These are phyloP conservation scores for Hymenotorrendiella dingleyae DNA, from an alignment of 2,329 filamentous ascomycete species.

Conservation along the genomic window DNA sequence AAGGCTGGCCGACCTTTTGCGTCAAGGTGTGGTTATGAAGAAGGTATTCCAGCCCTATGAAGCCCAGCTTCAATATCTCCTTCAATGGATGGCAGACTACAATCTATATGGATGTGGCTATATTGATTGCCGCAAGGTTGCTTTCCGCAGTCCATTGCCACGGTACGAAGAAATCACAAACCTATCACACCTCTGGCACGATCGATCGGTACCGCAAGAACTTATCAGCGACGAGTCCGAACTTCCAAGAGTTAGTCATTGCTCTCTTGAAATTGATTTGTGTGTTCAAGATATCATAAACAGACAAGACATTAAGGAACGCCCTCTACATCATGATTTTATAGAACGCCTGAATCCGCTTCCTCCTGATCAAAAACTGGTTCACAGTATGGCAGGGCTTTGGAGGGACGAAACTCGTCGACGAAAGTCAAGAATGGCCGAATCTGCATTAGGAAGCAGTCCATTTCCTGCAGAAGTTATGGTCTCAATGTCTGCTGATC, in stretches of 20 bases:
- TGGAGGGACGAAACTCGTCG: conserved; percentile 87
- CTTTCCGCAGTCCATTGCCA: conserved; percentile 73
- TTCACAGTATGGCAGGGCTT: conserved; percentile 87
- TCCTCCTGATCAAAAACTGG: conserved; percentile 67
- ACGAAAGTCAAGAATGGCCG: conserved; percentile 65
- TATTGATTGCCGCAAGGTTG: conserved; percentile 64
- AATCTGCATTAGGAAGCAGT: conserved; percentile 58
- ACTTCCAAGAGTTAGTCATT: conserved; percentile 78
- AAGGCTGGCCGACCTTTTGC: conserved; percentile 78
- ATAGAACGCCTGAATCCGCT: conserved; percentile 63
- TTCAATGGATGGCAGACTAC: conserved; percentile 98
- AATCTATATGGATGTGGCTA: conserved; percentile 93
- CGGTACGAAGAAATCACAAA: conserved; percentile 55
- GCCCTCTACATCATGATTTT: conserved; percentile 84
- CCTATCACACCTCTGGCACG: conserved; percentile 71
- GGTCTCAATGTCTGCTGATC: conserved; percentile 82
- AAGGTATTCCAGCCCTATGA: conserved; percentile 85
- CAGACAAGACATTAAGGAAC: conserved; percentile 64
- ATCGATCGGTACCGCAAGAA: conserved; percentile 56
- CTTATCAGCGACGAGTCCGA: conserved; percentile 55
- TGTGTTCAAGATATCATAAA: conserved; percentile 86
- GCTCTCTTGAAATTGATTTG: conserved; percentile 83
- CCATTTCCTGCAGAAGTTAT: conserved; percentile 78
- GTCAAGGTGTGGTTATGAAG: conserved; percentile 83
- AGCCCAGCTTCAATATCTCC: conserved; percentile 82